Evolutionary conservation across 1,284 basidiomycete genomes (phyloP).

Genomic region (Cutaneotrichosporon cutaneum): DNA sequence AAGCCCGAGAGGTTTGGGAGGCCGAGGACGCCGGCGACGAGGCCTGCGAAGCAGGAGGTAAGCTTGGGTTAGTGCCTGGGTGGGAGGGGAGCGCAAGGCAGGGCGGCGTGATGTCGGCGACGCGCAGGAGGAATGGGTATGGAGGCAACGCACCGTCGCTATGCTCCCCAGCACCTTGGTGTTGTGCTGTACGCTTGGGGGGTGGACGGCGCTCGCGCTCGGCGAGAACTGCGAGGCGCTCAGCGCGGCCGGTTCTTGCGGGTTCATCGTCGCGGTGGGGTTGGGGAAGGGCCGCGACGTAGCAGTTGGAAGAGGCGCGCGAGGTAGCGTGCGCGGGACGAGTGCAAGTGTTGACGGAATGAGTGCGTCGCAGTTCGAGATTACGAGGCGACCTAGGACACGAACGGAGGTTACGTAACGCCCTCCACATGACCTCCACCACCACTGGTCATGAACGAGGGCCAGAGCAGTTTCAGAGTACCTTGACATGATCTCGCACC

Average conservation of each 20-base stretch:
- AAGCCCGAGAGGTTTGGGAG: constrained; percentile 80
- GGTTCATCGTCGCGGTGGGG: constrained; percentile 38
- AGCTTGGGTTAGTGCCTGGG: constrained; percentile 53
- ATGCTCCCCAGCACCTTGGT: constrained; percentile 57
- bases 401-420: background rate
- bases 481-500: no score
- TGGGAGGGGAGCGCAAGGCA: constrained; percentile 22
- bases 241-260: constrained; percentile 28
- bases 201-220: constrained; percentile 57
- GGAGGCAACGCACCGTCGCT: constrained; percentile 37
- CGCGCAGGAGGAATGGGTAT: background rate
- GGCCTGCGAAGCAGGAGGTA: constrained; percentile 76
- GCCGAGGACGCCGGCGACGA: constrained; percentile 79
- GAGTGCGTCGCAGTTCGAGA: no score
- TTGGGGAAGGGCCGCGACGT: no score
- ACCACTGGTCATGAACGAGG: no score
- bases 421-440: background rate
- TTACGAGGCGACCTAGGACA: background rate
- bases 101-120: background rate
- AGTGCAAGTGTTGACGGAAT: background rate
- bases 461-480: no score
- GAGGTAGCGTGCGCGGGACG: no score
- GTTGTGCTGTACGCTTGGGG: constrained; percentile 70
- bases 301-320: no score
- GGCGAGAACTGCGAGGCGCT: constrained; percentile 39